phyloP scores from a whole-genome alignment of 176 grass and related monocot species.

The Saccharum officinarum region DNA sequence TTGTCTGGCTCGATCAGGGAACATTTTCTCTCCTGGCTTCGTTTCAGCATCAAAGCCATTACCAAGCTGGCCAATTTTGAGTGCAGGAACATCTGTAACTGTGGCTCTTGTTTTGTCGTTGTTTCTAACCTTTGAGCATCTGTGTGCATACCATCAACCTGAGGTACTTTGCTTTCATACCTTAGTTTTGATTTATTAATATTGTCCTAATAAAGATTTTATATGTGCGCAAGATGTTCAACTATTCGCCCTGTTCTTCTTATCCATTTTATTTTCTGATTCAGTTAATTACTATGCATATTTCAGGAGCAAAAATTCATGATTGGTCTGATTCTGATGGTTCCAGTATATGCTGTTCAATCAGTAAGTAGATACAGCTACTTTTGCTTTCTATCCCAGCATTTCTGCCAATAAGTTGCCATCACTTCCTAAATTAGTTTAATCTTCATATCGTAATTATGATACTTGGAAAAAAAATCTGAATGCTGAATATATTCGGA shows the following conservation, averaged over 20 bases:
- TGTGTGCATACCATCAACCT: conserved; percentile 86
- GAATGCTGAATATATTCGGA: neutral
- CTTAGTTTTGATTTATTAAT: conserved; percentile 29
- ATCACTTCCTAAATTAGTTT: conserved; percentile 1
- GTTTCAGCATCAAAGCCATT: conserved; percentile 52
- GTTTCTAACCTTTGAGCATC: conserved; percentile 87
- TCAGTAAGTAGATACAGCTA: conserved; percentile 64
- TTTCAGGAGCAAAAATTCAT: conserved; percentile 98
- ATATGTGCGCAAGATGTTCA: conserved; percentile 6
- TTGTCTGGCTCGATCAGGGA: conserved; percentile 64
- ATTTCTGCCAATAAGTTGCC: conserved; percentile 12
- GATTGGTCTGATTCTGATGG: conserved; percentile 97
- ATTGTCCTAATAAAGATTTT: conserved; percentile 16
- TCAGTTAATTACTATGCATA: conserved; percentile 27
- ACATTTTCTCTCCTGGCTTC: conserved; percentile 59
- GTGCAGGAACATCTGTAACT: conserved; percentile 73
- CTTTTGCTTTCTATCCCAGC: conserved; percentile 11
- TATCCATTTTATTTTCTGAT: conserved; percentile 3
- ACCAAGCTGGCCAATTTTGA: conserved; percentile 78
- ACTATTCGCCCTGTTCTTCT: neutral
- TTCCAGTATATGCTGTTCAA: conserved; percentile 95
- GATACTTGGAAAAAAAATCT: conserved; percentile 23
- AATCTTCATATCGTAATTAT: conserved; percentile 3
- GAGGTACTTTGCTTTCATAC: conserved; percentile 61
- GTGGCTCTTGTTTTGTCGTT: conserved; percentile 69